These are phyloP conservation scores for Trifolium dubium DNA, from an alignment of 306 rosid genomes.

Conservation along the genomic window DNA sequence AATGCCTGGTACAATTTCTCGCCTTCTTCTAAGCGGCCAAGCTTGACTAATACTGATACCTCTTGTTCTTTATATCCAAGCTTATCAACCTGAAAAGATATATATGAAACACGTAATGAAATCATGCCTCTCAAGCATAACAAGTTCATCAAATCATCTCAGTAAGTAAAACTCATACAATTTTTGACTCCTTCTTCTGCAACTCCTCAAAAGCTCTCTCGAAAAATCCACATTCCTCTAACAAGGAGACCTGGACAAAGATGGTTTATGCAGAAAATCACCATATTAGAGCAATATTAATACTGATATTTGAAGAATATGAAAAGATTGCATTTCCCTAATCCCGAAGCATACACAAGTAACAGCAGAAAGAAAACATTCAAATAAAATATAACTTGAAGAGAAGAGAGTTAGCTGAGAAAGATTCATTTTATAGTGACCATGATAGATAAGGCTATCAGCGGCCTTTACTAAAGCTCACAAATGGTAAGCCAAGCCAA, in stretches of 20 bases:
- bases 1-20: constrained; percentile 67
- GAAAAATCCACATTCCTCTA: constrained; percentile 72
- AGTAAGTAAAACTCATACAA: constrained; percentile 57
- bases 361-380: constrained; percentile 21
- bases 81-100: constrained; percentile 77
- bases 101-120: constrained; percentile 28
- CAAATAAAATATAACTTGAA: constrained; percentile 28
- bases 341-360: constrained; percentile 15
- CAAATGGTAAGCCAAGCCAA: constrained; percentile 5
- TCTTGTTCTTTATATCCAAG: constrained; percentile 78
- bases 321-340: constrained; percentile 17
- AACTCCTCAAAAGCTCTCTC: constrained; percentile 87
- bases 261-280: constrained; percentile 41
- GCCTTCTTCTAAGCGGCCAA: constrained; percentile 76
- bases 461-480: background rate
- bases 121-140: constrained; percentile 37
- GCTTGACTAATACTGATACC: constrained; percentile 83
- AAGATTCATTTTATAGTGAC: constrained; percentile 10
- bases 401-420: background rate
- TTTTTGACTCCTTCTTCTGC: constrained; percentile 71
- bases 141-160: constrained; percentile 33
- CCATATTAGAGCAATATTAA: constrained; percentile 11
- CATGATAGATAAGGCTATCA: constrained; percentile 24
- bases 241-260: constrained; percentile 71
- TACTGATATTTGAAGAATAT: constrained; percentile 6